Conservation (phyloP, 1,284 basidiomycete genomes). For the Pholiota adiposa region DNA sequence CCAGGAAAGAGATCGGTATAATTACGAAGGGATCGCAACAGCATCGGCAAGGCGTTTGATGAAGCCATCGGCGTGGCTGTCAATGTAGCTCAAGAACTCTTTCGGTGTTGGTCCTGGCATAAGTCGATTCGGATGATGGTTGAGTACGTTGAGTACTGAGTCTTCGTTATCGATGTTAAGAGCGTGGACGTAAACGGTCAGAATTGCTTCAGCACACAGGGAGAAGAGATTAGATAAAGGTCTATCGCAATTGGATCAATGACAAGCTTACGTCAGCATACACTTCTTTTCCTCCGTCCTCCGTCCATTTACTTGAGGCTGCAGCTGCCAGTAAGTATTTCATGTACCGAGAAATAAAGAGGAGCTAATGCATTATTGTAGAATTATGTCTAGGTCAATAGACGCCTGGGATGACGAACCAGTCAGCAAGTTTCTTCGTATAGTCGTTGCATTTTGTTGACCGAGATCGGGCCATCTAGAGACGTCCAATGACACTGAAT, state of each 20-base stretch:
- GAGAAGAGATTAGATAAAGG: neutral
- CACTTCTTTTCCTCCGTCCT: neutral
- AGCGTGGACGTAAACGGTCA: neutral
- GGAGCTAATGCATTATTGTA: neutral
- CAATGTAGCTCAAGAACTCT: conserved; percentile 57
- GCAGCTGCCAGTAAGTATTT: neutral
- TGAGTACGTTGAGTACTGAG: neutral
- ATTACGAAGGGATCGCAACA: conserved; percentile 88
- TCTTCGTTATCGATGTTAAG: neutral
- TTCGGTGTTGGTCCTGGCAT: conserved; percentile 39
- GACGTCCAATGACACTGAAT: conserved; percentile 2
- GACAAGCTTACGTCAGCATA: conserved; percentile 11
- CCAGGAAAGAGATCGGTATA: conserved; percentile 14
- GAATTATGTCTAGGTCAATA: conserved; percentile 19
- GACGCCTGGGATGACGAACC: conserved; percentile 27
- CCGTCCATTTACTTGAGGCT: too few relatives aligned
- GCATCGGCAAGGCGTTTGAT: conserved; percentile 81
- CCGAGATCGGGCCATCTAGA: conserved; percentile 4
- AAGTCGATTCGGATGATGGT: neutral
- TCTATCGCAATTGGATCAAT: neutral
- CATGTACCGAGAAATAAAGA: neutral
- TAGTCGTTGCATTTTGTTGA: conserved; percentile 8
- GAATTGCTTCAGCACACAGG: neutral
- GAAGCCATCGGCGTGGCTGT: conserved; percentile 73
- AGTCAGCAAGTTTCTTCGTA: conserved; percentile 13